Evolutionary conservation across 108 stramenopile species (phyloP).

Genomic region (Nitzschia inconspicua): DNA sequence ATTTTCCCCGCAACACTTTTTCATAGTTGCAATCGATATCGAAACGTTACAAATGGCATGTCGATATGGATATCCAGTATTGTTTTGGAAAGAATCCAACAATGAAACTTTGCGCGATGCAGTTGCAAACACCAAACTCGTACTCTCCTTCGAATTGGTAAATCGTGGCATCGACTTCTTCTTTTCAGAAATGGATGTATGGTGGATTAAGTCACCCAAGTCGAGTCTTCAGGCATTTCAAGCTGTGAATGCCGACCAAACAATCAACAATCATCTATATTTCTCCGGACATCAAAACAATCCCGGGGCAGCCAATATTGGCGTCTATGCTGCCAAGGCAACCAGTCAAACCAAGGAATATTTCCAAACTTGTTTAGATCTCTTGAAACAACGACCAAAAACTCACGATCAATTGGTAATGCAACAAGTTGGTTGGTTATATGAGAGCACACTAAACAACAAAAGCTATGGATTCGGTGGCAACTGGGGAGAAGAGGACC

Average conservation of each 20-base stretch:
- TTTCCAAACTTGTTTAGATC: conserved; percentile 17
- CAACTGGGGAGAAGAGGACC: neutral
- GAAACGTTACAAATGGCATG: conserved; percentile 28
- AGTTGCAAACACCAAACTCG: conserved; percentile 31
- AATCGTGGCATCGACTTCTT: conserved; percentile 19
- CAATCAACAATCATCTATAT: too few species aligned
- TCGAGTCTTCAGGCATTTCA: conserved; percentile 5
- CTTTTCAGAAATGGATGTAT: conserved; percentile 49
- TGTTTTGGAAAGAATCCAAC: conserved; percentile 5
- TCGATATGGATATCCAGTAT: conserved; percentile 33
- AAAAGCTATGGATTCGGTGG: neutral
- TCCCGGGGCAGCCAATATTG: conserved; percentile 32
- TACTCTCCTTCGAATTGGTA: conserved; percentile 19
- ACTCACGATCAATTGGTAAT: conserved; percentile 42
- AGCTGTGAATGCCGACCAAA: neutral
- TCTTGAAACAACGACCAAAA: conserved; percentile 6
- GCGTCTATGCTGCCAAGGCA: conserved; percentile 33
- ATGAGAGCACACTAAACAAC: neutral
- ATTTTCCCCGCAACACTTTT: conserved; percentile 25
- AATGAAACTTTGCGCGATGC: conserved; percentile 23
- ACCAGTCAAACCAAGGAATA: conserved; percentile 25
- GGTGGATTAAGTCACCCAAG: conserved; percentile 34
- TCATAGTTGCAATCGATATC: conserved; percentile 28
- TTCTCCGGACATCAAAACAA: conserved; percentile 33
- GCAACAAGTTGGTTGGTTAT: conserved; percentile 3